Conservation (phyloP, 257 asterid genomes). For the Plantago major region DNA sequence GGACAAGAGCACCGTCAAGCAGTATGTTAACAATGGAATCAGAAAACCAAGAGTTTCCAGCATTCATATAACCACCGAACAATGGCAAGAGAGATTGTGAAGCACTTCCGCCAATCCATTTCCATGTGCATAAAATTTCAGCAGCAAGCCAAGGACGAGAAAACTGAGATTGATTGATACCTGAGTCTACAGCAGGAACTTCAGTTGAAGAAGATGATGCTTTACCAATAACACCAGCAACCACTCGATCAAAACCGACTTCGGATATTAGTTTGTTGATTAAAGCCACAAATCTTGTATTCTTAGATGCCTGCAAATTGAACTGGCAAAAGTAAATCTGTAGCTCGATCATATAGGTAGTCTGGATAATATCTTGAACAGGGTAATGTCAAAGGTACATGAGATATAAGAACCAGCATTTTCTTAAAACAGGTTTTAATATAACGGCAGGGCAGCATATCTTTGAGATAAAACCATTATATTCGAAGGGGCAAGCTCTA, state of each 20-base stretch:
- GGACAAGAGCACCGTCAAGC: conserved; percentile 88
- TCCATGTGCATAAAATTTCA: conserved; percentile 92
- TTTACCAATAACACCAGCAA: conserved; percentile 46
- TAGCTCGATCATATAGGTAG: conserved; percentile 15
- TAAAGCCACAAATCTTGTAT: conserved; percentile 53
- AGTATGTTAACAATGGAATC: conserved; percentile 65
- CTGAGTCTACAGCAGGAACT: conserved; percentile 31
- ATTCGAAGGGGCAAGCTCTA: neutral
- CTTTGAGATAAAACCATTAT: neutral
- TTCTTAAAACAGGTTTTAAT: conserved; percentile 4
- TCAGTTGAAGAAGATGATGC: conserved; percentile 37
- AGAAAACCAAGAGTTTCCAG: conserved; percentile 40
- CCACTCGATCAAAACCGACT: conserved; percentile 63
- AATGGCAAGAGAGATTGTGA: conserved; percentile 62
- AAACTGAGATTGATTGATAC: conserved; percentile 34
- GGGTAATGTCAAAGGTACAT: neutral
- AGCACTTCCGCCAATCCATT: conserved; percentile 84
- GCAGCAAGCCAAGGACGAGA: conserved; percentile 99
- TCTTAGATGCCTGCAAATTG: conserved; percentile 53
- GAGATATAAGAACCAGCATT: conserved; percentile 3
- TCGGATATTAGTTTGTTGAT: conserved; percentile 60
- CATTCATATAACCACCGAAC: conserved; percentile 43
- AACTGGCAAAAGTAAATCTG: conserved; percentile 17
- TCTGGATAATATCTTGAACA: neutral
- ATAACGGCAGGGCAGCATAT: conserved; percentile 9